phyloP scores from a whole-genome alignment of 1,139 yeast species.

The Insectozyma bohioensis region DNA sequence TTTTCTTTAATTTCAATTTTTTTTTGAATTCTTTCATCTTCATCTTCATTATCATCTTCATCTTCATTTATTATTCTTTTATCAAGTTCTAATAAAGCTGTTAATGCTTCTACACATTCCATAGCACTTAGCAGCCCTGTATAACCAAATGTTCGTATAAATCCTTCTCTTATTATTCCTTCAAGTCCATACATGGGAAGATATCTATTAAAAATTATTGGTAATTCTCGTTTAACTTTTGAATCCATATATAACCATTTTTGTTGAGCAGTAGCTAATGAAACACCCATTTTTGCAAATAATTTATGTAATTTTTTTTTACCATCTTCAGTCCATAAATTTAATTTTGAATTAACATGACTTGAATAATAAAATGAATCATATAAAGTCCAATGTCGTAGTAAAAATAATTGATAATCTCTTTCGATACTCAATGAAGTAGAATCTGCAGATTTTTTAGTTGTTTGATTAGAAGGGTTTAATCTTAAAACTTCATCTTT shows the following conservation, averaged over 20 bases:
- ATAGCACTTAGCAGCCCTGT: conserved; percentile 87
- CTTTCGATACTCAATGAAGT: conserved; percentile 66
- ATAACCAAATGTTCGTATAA: conserved; percentile 81
- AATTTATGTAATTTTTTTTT: conserved; percentile 80
- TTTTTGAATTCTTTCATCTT: conserved; percentile 40
- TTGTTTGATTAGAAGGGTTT: conserved; percentile 28
- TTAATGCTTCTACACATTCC: conserved; percentile 86
- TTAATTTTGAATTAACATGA: conserved; percentile 83
- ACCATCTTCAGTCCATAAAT: conserved; percentile 92
- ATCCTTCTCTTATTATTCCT: conserved; percentile 82
- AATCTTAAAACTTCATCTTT: conserved; percentile 83
- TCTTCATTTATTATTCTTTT: conserved; percentile 26
- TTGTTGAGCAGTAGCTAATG: conserved; percentile 84
- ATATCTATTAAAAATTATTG: conserved; percentile 62
- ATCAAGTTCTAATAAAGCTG: conserved; percentile 79
- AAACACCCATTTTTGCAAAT: conserved; percentile 96
- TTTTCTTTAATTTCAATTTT: conserved; percentile 56
- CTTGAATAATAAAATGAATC: conserved; percentile 89
- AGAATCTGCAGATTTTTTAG: conserved; percentile 56
- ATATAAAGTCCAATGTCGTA: conserved; percentile 92
- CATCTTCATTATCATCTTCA: conserved; percentile 22
- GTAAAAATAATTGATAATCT: conserved; percentile 81
- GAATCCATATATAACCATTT: conserved; percentile 92
- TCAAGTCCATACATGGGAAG: conserved; percentile 73
- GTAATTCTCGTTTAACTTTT: conserved; percentile 70